A percentile compares a stretch with the other conserved stretches of the same genome.
Conservation (phyloP, 805 yeast species). For the Nematodospora valgi region DNA sequence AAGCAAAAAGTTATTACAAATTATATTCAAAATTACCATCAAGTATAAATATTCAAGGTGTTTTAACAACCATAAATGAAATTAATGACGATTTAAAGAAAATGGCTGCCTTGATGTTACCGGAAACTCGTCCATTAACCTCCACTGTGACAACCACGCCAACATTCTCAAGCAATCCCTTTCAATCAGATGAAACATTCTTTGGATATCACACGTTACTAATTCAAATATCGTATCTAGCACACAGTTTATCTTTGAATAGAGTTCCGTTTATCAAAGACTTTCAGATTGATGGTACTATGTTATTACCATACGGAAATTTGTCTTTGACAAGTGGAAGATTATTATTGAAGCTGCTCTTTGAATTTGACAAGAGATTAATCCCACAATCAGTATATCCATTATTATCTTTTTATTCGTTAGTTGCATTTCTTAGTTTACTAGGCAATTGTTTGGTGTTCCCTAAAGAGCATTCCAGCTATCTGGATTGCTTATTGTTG, state of each 20-base stretch:
- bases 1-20: conserved; percentile 18
- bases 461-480: conserved; percentile 13
- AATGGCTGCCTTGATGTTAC: conserved; percentile 16
- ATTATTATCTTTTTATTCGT: conserved; percentile 19
- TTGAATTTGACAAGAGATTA: conserved; percentile 9
- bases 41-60: conserved; percentile 13
- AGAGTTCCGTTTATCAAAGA: conserved; percentile 23
- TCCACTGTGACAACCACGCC: conserved; percentile 7
- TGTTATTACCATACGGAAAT: conserved; percentile 14
- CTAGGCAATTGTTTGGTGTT: conserved; percentile 19
- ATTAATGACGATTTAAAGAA: conserved; percentile 20
- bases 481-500: conserved; percentile 20
- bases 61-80: conserved; percentile 10
- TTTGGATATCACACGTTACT: conserved; percentile 3
- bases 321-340: conserved; percentile 28
- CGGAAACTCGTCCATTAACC: conserved; percentile 16
- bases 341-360: conserved; percentile 18
- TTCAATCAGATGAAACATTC: conserved; percentile 1
- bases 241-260: conserved; percentile 25
- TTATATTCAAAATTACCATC: conserved; percentile 18
- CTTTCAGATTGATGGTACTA: conserved; percentile 12
- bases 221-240: conserved; percentile 21
- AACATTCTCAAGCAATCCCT: not conserved
- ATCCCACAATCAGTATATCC: conserved; percentile 16
- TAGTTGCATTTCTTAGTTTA: conserved; percentile 23